Evolutionary conservation across 2,329 filamentous ascomycete genomes (phyloP), one percentile per base, ranked within the genome.

Genomic region (Xylariaceae sp.): DNA sequence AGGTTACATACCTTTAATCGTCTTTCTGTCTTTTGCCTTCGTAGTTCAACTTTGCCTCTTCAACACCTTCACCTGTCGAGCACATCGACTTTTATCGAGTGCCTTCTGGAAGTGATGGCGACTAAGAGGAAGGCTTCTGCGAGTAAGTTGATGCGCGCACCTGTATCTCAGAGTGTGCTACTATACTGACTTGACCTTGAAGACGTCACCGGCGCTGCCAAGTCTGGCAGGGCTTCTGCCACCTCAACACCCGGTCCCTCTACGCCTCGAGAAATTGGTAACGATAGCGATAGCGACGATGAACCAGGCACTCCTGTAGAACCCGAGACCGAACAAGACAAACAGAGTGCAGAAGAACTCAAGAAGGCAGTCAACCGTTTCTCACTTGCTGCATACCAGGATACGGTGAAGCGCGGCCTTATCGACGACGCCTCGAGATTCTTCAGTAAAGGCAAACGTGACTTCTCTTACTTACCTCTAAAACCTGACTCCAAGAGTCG

Each of bases 401-500:
- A 78, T 65, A 78, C 74, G 64, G 74, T 76, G 56, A 66, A 69
- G 71, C 65, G 76, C 70, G 66, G 78, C 37, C 69, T 68, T 17
- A 63, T 68, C 47, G 71, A 73, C 41, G 80, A 64, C 73, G 79
- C 66, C 70, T 82, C 56, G 73, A 77, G 60, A 69, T 78, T 70
- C 75, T 82, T 68, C 76, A 81, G 73, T 69, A 78, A 68, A 68
- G 78, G 73, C 26, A 69, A 65, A 53, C 69, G 69, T 62, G 92
- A 99, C 74, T 95, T 95, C 73, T 93, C 91, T 45, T 89, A 89
- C 64, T 82, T 96, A 33, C 80, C 85, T 33, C 79, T 97, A 64
- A 98, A 97, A 75, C 86, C 89, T 3, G 94, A 98, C 73, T 92
- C 96, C 77, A 86, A 88, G 62, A 92, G 93, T 69, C 88, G 95